Percentiles rank a stretch among this genome's conserved stretches.
phyloP scores from a whole-genome alignment of 2,329 filamentous ascomycete species.

The Ophiostoma piceae region DNA sequence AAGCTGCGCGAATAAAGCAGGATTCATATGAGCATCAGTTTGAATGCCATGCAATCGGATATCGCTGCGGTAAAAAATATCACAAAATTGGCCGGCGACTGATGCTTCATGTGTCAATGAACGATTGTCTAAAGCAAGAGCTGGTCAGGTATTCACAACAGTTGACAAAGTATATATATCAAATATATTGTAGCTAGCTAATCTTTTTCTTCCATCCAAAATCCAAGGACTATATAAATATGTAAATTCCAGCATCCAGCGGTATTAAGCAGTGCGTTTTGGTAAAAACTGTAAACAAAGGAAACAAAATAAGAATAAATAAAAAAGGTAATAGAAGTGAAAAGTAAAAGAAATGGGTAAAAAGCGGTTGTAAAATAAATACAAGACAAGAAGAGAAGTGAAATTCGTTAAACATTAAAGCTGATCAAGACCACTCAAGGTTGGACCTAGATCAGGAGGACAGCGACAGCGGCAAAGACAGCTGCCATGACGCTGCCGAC shows the following conservation, averaged over 20 bases:
- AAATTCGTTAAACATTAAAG: slow-evolving; percentile 7
- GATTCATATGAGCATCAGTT: neutral
- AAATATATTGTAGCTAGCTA: slow-evolving; percentile 6
- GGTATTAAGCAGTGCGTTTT: neutral
- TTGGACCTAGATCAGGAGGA: slow-evolving; percentile 46
- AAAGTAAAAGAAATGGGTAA: neutral
- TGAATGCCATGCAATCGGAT: neutral
- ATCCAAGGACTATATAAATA: neutral
- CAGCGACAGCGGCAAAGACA: slow-evolving; percentile 45
- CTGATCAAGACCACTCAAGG: neutral
- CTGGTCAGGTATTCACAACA: too few relatives aligned
- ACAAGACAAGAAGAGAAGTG: slow-evolving; percentile 7
- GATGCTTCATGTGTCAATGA: too few relatives aligned
- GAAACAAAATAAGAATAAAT: neutral
- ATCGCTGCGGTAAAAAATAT: too few relatives aligned
- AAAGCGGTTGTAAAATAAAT: slow-evolving; percentile 3
- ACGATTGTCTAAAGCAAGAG: too few relatives aligned
- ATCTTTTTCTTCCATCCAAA: neutral
- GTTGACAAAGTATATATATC: neutral
- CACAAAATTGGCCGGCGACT: too few relatives aligned
- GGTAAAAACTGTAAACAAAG: neutral
- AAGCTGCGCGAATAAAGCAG: neutral
- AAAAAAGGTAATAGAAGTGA: neutral
- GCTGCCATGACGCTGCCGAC: slow-evolving; percentile 49
- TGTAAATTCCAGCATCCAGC: slow-evolving; percentile 1